Percentiles rank a stretch among this genome's conserved stretches.
Evolutionary conservation across 2,329 filamentous ascomycete species (phyloP).

Genomic region (Capronia americana): DNA sequence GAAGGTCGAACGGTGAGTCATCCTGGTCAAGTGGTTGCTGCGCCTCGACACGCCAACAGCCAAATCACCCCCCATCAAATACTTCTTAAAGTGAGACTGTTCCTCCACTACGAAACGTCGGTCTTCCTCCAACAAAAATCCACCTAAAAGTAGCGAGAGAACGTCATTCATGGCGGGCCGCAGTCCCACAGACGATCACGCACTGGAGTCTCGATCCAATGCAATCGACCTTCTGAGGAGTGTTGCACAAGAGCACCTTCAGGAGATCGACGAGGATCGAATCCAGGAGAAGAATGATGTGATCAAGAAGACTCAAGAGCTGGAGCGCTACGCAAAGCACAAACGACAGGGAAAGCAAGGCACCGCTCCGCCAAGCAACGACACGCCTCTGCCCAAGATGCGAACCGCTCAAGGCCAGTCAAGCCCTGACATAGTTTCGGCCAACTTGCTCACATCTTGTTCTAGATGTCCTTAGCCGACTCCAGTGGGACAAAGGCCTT

Average conservation of each 20-base stretch:
- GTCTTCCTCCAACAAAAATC: background rate
- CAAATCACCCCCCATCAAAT: background rate
- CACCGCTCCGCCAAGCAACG: background rate
- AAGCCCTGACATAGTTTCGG: background rate
- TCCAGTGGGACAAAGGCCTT: conserved; percentile 58
- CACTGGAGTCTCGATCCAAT: background rate
- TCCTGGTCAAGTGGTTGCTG: background rate
- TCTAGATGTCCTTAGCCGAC: conserved; percentile 54
- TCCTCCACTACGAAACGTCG: background rate
- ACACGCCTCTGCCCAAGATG: conserved; percentile 27
- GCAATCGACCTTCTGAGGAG: conserved; percentile 22
- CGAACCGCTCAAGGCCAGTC: conserved; percentile 35
- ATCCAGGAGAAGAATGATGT: conserved; percentile 27
- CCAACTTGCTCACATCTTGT: background rate
- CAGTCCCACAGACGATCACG: background rate
- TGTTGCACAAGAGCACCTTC: conserved; percentile 32
- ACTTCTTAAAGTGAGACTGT: background rate
- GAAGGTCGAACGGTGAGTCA: conserved; percentile 8
- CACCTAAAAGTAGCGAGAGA: background rate
- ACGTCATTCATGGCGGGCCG: conserved; percentile 15
- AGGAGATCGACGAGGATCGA: conserved; percentile 29
- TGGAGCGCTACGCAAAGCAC: conserved; percentile 31
- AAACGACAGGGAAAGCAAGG: conserved; percentile 18
- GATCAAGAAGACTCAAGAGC: conserved; percentile 20
- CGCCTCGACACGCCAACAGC: background rate